Conservation (phyloP, 495 filamentous ascomycete genomes). For the Hypoxylon subgilvum region DNA sequence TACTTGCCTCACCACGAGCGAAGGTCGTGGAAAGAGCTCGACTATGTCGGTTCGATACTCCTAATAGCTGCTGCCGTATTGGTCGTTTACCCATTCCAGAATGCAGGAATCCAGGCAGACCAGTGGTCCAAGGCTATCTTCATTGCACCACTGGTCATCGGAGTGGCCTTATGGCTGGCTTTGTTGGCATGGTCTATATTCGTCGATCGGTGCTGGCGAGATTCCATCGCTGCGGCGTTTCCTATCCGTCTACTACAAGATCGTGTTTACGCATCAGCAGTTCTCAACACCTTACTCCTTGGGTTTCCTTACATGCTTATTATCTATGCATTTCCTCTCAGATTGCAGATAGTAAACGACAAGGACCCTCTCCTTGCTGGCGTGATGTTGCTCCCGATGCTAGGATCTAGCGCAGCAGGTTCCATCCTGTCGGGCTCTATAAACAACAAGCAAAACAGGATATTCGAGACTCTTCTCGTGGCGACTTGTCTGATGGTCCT, state of each 20-base stretch:
- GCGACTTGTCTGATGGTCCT: conserved; percentile 45
- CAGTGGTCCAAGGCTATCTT: conserved; percentile 51
- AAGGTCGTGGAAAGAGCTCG: conserved; percentile 55
- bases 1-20: conserved; percentile 41
- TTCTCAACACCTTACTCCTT: conserved; percentile 51
- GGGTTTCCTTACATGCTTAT: conserved; percentile 64
- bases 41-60: conserved; percentile 61
- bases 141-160: conserved; percentile 52
- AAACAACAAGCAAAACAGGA: conserved; percentile 42
- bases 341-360: conserved; percentile 63
- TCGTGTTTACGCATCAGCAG: conserved; percentile 49
- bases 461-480: conserved; percentile 46
- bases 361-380: conserved; percentile 58
- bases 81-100: conserved; percentile 65
- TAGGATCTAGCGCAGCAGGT: conserved; percentile 55
- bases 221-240: conserved; percentile 48
- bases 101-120: conserved; percentile 50
- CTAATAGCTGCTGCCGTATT: conserved; percentile 62
- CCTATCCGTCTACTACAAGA: conserved; percentile 50
- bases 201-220: conserved; percentile 35
- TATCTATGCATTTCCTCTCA: conserved; percentile 64
- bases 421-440: conserved; percentile 50
- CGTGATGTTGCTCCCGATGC: conserved; percentile 64
- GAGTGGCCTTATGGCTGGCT: conserved; percentile 47
- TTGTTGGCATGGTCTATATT: conserved; percentile 54